Evolutionary conservation across 1,139 yeast genomes (phyloP).

Genomic region (Debaryomyces nepalensis): DNA sequence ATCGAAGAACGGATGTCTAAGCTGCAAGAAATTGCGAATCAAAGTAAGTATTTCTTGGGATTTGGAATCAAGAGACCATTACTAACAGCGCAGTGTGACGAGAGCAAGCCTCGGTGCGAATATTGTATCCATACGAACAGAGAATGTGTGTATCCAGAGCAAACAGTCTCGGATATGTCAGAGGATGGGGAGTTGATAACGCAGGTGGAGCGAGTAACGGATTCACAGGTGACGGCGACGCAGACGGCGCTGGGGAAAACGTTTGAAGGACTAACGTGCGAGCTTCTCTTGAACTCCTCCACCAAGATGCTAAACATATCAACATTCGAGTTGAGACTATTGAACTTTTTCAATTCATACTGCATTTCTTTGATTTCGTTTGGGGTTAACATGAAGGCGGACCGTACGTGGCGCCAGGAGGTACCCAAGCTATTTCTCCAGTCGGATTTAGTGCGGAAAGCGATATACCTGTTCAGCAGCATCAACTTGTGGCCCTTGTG

Average conservation of each 20-base stretch:
- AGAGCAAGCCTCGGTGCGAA: constrained; percentile 41
- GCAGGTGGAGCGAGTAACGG: neutral
- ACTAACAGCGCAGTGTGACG: constrained; percentile 34
- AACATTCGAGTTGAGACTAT: constrained; percentile 35
- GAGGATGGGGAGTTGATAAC: constrained; percentile 9
- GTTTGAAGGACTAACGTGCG: constrained; percentile 4
- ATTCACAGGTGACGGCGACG: neutral
- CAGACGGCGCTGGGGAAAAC: neutral
- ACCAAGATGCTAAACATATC: constrained; percentile 29
- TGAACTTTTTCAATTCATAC: constrained; percentile 33
- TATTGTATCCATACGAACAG: constrained; percentile 41
- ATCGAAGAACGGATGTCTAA: constrained; percentile 36
- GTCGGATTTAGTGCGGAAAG: constrained; percentile 28
- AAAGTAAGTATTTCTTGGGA: constrained; percentile 24
- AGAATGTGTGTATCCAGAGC: constrained; percentile 31
- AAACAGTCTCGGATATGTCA: no score
- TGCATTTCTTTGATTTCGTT: constrained; percentile 32
- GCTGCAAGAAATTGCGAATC: constrained; percentile 36
- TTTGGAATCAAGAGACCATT: neutral
- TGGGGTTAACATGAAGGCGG: constrained; percentile 27
- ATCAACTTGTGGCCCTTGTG: constrained; percentile 20
- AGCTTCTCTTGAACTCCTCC: constrained; percentile 19
- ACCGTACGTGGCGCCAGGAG: constrained; percentile 31
- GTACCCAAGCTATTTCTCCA: constrained; percentile 31
- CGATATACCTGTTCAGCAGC: constrained; percentile 29